Percentiles rank a stretch among this genome's conserved stretches.
Conservation (phyloP, 106 monocot species). For the Narthecium ossifragum region DNA sequence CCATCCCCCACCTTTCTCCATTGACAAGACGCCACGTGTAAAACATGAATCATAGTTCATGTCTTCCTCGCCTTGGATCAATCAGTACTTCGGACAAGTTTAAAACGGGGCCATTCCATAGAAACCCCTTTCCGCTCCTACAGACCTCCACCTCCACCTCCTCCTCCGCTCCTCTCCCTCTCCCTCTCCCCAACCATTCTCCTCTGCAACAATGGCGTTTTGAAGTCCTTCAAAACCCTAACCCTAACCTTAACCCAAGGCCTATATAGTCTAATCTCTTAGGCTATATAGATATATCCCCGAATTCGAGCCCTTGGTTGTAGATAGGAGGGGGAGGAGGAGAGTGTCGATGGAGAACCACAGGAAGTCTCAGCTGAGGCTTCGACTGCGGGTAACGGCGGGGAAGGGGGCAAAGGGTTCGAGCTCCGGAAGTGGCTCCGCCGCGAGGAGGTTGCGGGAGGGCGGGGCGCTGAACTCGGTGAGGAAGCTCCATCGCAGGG, state of each 20-base stretch:
- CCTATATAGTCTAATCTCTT: background rate
- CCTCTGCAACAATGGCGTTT: background rate
- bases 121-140: background rate
- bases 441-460: constrained; percentile 6
- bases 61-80: background rate
- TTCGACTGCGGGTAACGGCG: constrained; percentile 24
- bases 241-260: background rate
- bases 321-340: background rate
- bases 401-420: constrained; percentile 14
- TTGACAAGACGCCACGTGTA: too few species aligned
- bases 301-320: background rate
- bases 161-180: background rate
- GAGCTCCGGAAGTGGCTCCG: constrained; percentile 1
- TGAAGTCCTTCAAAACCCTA: background rate
- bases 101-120: background rate
- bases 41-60: background rate
- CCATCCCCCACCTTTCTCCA: too few species aligned
- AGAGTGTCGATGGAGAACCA: constrained; percentile 13
- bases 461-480: constrained; percentile 18
- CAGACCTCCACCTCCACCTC: background rate
- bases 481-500: constrained; percentile 30
- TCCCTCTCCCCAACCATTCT: background rate
- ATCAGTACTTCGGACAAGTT: background rate
- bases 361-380: constrained; percentile 23
- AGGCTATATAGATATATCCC: too few species aligned